These are phyloP conservation scores for Theileria orientalis DNA, from an alignment of 169 alveolate genomes.

Conservation along the genomic window DNA sequence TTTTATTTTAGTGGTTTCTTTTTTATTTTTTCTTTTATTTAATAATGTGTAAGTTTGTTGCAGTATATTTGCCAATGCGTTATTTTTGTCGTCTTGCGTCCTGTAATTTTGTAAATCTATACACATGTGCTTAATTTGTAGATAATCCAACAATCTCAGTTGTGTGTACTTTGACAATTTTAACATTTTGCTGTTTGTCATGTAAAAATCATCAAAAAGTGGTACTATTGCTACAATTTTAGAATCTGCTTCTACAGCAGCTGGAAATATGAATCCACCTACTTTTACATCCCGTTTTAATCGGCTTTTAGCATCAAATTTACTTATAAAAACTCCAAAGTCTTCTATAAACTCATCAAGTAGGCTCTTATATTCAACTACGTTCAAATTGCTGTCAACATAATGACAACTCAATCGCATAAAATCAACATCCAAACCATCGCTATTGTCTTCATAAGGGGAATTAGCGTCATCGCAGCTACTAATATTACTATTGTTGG, in stretches of 20 bases:
- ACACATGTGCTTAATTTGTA: slow-evolving; percentile 31
- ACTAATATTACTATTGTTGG: no score
- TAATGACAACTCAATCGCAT: no score
- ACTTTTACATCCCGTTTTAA: slow-evolving; percentile 4
- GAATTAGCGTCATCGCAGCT: no score
- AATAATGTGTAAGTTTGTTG: slow-evolving; percentile 18
- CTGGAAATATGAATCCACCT: slow-evolving; percentile 33
- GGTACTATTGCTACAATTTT: slow-evolving; percentile 25
- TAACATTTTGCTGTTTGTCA: slow-evolving; percentile 40
- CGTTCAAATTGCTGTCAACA: neutral
- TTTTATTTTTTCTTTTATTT: neutral
- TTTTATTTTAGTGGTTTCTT: neutral
- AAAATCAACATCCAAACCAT: no score
- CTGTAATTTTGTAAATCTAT: slow-evolving; percentile 25
- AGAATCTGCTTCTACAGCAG: slow-evolving; percentile 15
- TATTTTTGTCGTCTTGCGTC: slow-evolving; percentile 19
- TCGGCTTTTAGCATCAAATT: slow-evolving; percentile 25
- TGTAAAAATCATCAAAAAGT: slow-evolving; percentile 51
- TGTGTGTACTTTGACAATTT: slow-evolving; percentile 35
- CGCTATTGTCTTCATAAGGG: no score
- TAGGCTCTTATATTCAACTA: neutral
- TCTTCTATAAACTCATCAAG: slow-evolving; percentile 8
- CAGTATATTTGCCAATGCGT: slow-evolving; percentile 37
- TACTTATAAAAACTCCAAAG: slow-evolving; percentile 21
- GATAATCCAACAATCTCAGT: slow-evolving; percentile 23